Evolutionary conservation across 1,284 basidiomycete genomes (phyloP), one percentile per base, ranked within the genome.

Genomic region (Abortiporus biennis): DNA sequence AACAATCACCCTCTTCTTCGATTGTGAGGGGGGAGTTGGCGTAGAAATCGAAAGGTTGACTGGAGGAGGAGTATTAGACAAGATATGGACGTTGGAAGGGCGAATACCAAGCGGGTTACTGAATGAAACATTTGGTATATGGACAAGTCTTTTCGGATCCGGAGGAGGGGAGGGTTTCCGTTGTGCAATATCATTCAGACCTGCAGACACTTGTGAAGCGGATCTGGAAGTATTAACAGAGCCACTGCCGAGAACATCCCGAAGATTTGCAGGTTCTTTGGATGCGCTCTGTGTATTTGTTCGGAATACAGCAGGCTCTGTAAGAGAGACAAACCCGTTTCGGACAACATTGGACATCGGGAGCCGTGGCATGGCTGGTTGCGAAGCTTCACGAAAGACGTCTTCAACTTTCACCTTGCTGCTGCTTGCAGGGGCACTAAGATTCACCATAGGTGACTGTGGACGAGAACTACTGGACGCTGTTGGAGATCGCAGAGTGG

Each of bases 61-160:
- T 8, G 9, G 8, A 8, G 8, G 27, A n/a, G 9, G 9, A n/a
- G n/a, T 9, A 29, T 29, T 29, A 8, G 8, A n/a, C 9, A n/a
- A 9, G 5, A 11, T 8, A 34, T 4, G 41, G 33, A 20, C 32
- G 13, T 13, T 38, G 13, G 47, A 29, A 6, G 76, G 72, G 23
- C 67, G 63, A 38, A 79, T 78, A 36, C 63, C 65, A 30, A 78
- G 54, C 21, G 74, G 73, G 51, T 78, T 79, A 1, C 63, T 66
- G 23, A 65, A 54, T 6, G 72, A 64, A 4, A 67, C 67, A 4
- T 60, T 53, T 15, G 65, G 52, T 20, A 69, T 63, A 45, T 63
- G 64, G 3, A 61, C 62, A 19, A 69, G 40, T 1, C 60, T 45
- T 40, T 65, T 67, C 5, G 61, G 58, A 38, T 69, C 66, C 17